Evolutionary conservation across 495 filamentous ascomycete genomes (phyloP), one percentile per base, ranked within the genome.

Genomic region (Penicillium silybi): DNA sequence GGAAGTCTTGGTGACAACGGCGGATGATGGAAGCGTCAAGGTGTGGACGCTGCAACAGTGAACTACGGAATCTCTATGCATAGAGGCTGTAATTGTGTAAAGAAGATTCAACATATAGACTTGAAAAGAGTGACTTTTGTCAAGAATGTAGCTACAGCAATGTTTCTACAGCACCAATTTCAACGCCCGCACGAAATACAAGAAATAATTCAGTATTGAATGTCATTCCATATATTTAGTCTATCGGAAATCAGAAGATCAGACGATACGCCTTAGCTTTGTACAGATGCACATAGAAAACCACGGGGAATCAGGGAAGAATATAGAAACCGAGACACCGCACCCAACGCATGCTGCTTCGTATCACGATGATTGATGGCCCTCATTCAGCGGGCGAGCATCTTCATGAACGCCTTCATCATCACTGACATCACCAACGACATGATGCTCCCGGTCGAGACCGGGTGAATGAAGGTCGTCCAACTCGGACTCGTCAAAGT

Each of bases 401-500:
- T 25, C 27, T 15, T 42, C 15, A 19, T 23, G 16, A 35, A 20
- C 41, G 16, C 66, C 62, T 2, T 76, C 73, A 15, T 74, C 72
- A 26, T 73, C 71, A 49, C 72, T 75, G 18, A 63, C 69, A 44
- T 74, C 71, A 0, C 72, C 74, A 8, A 77, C 69, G 11, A 69
- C 63, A 50, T 76, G 74, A 48, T 72, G 63, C n/a, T 71, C 70
- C 39, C 59, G 57, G n/a, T 72, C 61, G 22, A 66, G 9, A n/a
- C 57, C 63, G 23, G 70, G 67, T 6, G 69, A 72, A 42, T 87
- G 80, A 41, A 95, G 66, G 54, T 91, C 82, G 63, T 95, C 89
- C 29, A 97, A 62, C 65, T 95, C 89, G 38, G 80, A 80, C 69
- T 97, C 93, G 58, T 97, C 91, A 71, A 93, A 97, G 64, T 92